Evolutionary conservation across 2,329 filamentous ascomycete species (phyloP).

Genomic region (Paecilomyces sp.): DNA sequence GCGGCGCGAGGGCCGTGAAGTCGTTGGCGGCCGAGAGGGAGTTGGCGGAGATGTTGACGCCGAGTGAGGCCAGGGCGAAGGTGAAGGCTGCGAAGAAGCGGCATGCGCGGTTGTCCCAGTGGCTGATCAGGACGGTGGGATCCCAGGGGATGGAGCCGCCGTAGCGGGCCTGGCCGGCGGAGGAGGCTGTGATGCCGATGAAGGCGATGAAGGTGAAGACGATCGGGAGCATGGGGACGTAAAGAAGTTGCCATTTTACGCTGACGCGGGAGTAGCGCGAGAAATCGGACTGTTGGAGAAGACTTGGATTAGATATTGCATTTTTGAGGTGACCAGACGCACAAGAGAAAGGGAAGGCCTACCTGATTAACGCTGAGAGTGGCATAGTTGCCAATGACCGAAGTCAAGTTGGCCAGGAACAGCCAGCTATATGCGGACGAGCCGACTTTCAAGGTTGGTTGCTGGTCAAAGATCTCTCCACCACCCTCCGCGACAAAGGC

Average conservation of each 20-base stretch:
- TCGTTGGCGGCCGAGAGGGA: conserved; percentile 50
- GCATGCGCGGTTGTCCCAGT: conserved; percentile 32
- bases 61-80: conserved; percentile 47
- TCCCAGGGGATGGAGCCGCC: conserved; percentile 35
- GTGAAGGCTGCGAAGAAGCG: conserved; percentile 46
- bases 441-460: conserved; percentile 37
- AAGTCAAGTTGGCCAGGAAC: conserved; percentile 45
- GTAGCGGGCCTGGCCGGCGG: conserved; percentile 31
- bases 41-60: conserved; percentile 48
- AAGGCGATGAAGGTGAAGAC: conserved; percentile 49
- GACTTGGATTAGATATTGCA: neutral
- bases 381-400: conserved; percentile 45
- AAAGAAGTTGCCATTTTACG: conserved; percentile 44
- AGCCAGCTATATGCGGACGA: conserved; percentile 45
- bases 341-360: neutral
- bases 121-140: conserved; percentile 32
- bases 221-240: conserved; percentile 45
- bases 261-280: conserved; percentile 43
- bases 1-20: conserved; percentile 48
- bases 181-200: conserved; percentile 38
- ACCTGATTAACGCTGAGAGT: conserved; percentile 46
- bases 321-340: neutral
- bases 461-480: conserved; percentile 24
- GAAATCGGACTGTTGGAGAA: conserved; percentile 45
- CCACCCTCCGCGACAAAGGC: conserved; percentile 8